These are phyloP conservation scores for Cephalotrichum gorgonifer DNA, from an alignment of 2,329 filamentous ascomycete species.

Conservation along the genomic window DNA sequence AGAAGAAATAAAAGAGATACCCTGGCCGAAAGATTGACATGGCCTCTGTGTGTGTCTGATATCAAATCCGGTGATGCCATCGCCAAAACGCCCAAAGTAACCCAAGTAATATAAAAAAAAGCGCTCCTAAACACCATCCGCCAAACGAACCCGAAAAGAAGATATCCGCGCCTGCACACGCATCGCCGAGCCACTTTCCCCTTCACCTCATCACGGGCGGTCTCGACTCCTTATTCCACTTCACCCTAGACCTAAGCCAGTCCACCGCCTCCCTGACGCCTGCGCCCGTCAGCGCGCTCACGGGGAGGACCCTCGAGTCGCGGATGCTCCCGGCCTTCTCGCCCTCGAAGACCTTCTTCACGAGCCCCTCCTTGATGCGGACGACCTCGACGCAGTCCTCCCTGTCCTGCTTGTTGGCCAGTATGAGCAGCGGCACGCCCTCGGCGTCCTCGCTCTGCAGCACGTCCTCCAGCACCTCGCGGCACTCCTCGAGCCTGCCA, in stretches of 20 bases:
- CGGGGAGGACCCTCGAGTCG: slow-evolving; percentile 82
- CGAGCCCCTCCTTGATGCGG: slow-evolving; percentile 89
- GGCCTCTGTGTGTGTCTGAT: neutral
- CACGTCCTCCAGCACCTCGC: slow-evolving; percentile 80
- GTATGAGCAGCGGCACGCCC: slow-evolving; percentile 80
- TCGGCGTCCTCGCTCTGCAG: slow-evolving; percentile 79
- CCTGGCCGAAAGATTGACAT: slow-evolving; percentile 4
- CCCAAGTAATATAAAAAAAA: slow-evolving; percentile 4
- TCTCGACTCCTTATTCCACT: slow-evolving; percentile 91
- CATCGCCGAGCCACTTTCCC: too few species aligned
- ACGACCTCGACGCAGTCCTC: slow-evolving; percentile 98
- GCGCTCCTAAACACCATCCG: slow-evolving; percentile 4
- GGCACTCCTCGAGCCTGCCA: slow-evolving; percentile 74
- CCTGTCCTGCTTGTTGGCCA: slow-evolving; percentile 96
- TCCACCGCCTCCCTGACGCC: slow-evolving; percentile 95
- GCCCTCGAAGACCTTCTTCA: slow-evolving; percentile 91
- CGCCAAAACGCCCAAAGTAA: neutral
- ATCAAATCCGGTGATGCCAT: neutral
- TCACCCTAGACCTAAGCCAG: slow-evolving; percentile 84
- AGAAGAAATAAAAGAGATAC: slow-evolving; percentile 7
- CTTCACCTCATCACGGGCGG: slow-evolving; percentile 83
- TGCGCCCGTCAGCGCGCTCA: slow-evolving; percentile 79
- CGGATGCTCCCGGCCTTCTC: slow-evolving; percentile 78
- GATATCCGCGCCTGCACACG: neutral
- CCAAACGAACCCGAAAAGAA: neutral